Base-by-base conservation (phyloP, 192 early-diverging fungal species). In the Rhizoclosmatium globosum region DNA sequence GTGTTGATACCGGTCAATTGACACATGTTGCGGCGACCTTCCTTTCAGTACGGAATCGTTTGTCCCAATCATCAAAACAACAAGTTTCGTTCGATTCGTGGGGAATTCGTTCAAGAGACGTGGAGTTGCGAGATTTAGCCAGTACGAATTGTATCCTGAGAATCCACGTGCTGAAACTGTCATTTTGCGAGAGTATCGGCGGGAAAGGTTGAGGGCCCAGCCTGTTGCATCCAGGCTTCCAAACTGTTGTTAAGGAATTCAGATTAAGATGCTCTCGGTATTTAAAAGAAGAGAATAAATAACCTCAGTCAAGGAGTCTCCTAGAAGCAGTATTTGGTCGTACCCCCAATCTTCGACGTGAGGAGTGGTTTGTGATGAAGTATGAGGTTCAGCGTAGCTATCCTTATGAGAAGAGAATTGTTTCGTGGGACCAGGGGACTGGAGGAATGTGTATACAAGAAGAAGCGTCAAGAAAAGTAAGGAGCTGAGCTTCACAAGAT, bases 11-110 rank as follows among this genome's bases (percentile, higher is more conserved):
- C 80, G 56, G 0, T 81, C 76, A n/a, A 95, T 13, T 0, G 88
- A 81, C 1, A 94, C 90, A 73, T 92, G 91, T 68, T 92, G 90
- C 11, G 47, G 68, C 6, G 68, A 64, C 2, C 71, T 71, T 38
- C 89, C 64, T 0, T 82, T 84, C 0, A 92, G 86, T 13, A 53
- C 50, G 6, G 50, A 53, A 79, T 96, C 95, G 78, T 95, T 95
- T 4, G 95, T 87, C n/a, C 95, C 95, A 74, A 94, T 89, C 64
- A 94, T 92, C 21, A 96, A 77, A 23, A 85, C 86, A 76, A 94
- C 67, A 31, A 94, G 85, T n/a, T 71, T 56, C 6, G 21, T 45
- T 17, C 17, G 50, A 17, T 17, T 53, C 9, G 50, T 7, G 7
- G 15, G 31, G 11, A 17, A 6, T 0, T 15, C 13, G 9, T 71